Evolutionary conservation across 129 eudicot species (phyloP), one percentile per base, ranked within the genome.

Genomic region (Chrysanthemum makinoi): DNA sequence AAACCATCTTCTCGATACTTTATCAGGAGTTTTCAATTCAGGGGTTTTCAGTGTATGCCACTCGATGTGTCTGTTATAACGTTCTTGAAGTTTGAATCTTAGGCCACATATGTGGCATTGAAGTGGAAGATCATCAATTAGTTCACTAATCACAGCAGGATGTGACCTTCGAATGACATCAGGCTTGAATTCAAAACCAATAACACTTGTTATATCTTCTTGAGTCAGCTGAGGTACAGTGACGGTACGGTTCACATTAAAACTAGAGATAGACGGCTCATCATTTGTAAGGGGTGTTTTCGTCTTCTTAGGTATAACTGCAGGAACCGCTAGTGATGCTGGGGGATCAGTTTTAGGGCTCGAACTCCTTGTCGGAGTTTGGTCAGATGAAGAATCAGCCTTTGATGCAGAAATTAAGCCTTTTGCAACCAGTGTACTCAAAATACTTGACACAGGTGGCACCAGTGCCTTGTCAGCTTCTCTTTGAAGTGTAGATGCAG

Each of bases 181-280:
- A 19, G 96, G 91, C 82, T 79, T 93, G 76, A 93, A 89, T 47
- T 87, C 95, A 73, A 85, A 85, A 51, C 96, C 98, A 73, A 92
- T 83, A 28, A 85, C 82, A 81, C 78, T 52, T 68, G 85, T 83
- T 58, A 72, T 73, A 51, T 85, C 85, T 43, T 65, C 33, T 44
- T 65, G 46, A 22, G 56, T 69, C 67, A 22, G 26, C 39, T 22
- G 64, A 59, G 64, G 39, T 11, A 59, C 64, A 59, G 15, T 59
- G 64, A 72, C 50, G 15, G 80, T 16, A 39, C 51, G 20, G 60
- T 72, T 68, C 48, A 73, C 64, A 62, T 47, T 63, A 76, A 66
- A 65, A 16, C 44, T 55, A 49, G 80, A 35, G 15, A 77, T 58
- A 59, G 89, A 67, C 43, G 63, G 74, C 77, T 81, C 70, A 0